Evolutionary conservation across 345 rosid species (phyloP), one percentile per base, ranked within the genome.

Genomic region (Gossypium thurberi): DNA sequence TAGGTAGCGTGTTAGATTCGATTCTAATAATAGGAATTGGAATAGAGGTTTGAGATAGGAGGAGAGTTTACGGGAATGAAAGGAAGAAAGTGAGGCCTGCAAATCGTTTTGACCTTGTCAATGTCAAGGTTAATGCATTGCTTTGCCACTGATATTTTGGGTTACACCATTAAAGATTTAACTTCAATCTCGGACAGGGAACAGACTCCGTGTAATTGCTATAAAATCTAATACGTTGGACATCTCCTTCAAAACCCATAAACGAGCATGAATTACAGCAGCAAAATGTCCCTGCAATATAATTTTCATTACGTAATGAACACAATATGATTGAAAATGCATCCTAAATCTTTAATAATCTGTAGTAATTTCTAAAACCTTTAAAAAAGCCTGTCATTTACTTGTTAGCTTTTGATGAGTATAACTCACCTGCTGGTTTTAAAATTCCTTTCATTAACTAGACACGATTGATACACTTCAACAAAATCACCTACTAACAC

Each of bases 21-120:
- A 58, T 46, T 59, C 75, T 72, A 72, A 72, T 42, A 72, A 72
- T 72, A 72, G 75, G 1, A 57, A 15, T 46, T 15, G 25, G 0
- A 33, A 33, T 52, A 28, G 57, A n/a, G 59, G 23, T 2, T 55
- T 55, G 52, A 50, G 21, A 52, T 21, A 9, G 61, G 61, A 69
- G 48, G 61, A 69, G 61, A 70, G 33, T 55, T 40, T 18, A 55
- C 21, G 20, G 79, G 57, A 53, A 65, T 65, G 76, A 2, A 10
- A 59, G 13, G 17, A 33, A 15, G 23, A 72, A 69, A 55, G 25
- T 55, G 59, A 8, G 26, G 52, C 47, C n/a, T 47, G 4, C 48
- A 63, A 74, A 47, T 58, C 61, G 26, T 26, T 69, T 74, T 79
- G 80, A 78, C 82, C 62, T 65, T 15, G 81, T 78, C 78, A 65